These are phyloP conservation scores for Agroathelia rolfsii DNA, from an alignment of 1,284 basidiomycete genomes.

Conservation along the genomic window DNA sequence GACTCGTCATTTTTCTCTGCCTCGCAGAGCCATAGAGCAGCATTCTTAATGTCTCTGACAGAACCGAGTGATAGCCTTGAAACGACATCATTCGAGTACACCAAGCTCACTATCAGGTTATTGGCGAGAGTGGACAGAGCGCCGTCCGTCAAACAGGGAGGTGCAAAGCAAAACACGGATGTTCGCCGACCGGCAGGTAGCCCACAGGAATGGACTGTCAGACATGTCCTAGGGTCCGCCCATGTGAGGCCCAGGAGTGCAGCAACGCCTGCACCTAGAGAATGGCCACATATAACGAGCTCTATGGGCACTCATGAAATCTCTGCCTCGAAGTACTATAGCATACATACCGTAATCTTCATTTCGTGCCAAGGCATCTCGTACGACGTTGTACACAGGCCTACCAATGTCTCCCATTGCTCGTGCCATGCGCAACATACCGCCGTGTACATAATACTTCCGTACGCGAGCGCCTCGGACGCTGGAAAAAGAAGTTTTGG, in stretches of 20 bases:
- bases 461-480: not conserved
- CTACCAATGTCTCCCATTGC: slow-evolving; percentile 71
- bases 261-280: slow-evolving; percentile 81
- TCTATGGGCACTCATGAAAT: slow-evolving; percentile 29
- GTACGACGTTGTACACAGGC: slow-evolving; percentile 69
- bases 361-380: slow-evolving; percentile 57
- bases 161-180: slow-evolving; percentile 72
- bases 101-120: slow-evolving; percentile 64
- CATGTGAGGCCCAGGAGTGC: slow-evolving; percentile 74
- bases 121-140: slow-evolving; percentile 43
- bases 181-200: slow-evolving; percentile 59
- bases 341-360: slow-evolving; percentile 51
- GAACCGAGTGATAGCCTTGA: slow-evolving; percentile 70
- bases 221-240: slow-evolving; percentile 70
- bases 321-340: slow-evolving; percentile 1
- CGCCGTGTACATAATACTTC: slow-evolving; percentile 58
- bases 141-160: slow-evolving; percentile 59
- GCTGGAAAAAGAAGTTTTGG: too few relatives aligned
- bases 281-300: slow-evolving; percentile 74
- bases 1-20: slow-evolving; percentile 42
- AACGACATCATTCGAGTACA: slow-evolving; percentile 77
- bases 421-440: slow-evolving; percentile 70
- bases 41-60: slow-evolving; percentile 67
- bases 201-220: slow-evolving; percentile 61
- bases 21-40: slow-evolving; percentile 70